These are phyloP conservation scores for Metroxylon sagu DNA, from an alignment of 176 grass and related monocot species.

Conservation along the genomic window DNA sequence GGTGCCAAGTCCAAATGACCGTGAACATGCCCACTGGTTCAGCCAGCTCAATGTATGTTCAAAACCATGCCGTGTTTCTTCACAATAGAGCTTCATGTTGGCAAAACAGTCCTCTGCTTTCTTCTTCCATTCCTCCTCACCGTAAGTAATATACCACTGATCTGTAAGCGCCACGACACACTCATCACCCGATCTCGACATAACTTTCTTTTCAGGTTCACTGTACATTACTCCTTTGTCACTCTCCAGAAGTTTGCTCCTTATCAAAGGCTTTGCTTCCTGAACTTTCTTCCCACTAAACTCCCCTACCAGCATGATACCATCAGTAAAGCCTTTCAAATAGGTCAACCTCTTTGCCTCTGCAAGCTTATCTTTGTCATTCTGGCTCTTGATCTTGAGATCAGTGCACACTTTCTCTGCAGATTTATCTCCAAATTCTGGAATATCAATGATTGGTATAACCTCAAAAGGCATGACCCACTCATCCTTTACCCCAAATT, in stretches of 20 bases:
- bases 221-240: conserved; percentile 47
- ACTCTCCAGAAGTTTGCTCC: conserved; percentile 44
- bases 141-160: conserved; percentile 82
- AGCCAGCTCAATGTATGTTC: conserved; percentile 71
- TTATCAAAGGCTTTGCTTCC: conserved; percentile 69
- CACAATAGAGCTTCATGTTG: conserved; percentile 53
- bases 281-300: conserved; percentile 56
- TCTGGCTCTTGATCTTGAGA: conserved; percentile 69
- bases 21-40: conserved; percentile 71
- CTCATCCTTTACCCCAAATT: conserved; percentile 60
- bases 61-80: conserved; percentile 51
- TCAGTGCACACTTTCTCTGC: conserved; percentile 54
- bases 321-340: conserved; percentile 72
- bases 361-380: conserved; percentile 70
- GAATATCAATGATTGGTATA: conserved; percentile 63
- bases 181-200: conserved; percentile 77
- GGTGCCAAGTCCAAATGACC: conserved; percentile 76
- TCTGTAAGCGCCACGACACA: conserved; percentile 75
- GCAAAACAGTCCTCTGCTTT: conserved; percentile 48
- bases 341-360: conserved; percentile 68
- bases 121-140: conserved; percentile 67
- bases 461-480: conserved; percentile 57
- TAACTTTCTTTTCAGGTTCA: conserved; percentile 71
- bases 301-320: conserved; percentile 63
- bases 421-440: conserved; percentile 60